phyloP scores from a whole-genome alignment of 2,329 filamentous ascomycete genomes.

The Colletotrichum higginsianum region DNA sequence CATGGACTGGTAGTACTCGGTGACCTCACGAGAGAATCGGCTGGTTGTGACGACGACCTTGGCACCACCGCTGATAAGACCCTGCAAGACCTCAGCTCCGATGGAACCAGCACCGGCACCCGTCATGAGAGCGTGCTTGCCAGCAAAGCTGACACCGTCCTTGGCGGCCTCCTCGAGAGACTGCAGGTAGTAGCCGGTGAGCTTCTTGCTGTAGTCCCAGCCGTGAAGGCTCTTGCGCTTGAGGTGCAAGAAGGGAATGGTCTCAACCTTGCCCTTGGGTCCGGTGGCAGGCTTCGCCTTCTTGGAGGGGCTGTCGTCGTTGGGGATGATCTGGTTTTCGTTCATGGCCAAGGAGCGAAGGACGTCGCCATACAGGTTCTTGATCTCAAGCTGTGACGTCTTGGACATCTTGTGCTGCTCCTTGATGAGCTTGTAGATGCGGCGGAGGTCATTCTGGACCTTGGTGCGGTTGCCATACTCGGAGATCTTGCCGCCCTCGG shows the following conservation, averaged over 20 bases:
- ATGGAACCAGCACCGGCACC: slow-evolving; percentile 98
- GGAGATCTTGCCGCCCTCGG: slow-evolving; percentile 96
- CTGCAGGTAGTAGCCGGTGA: slow-evolving; percentile 93
- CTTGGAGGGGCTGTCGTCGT: slow-evolving; percentile 73
- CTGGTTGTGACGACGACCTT: slow-evolving; percentile 98
- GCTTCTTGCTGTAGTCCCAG: slow-evolving; percentile 99
- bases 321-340: slow-evolving; percentile 95
- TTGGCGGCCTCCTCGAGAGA: slow-evolving; percentile 91
- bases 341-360: slow-evolving; percentile 97
- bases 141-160: slow-evolving; percentile 89
- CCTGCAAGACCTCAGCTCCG: slow-evolving; percentile 95
- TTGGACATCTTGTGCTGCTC: slow-evolving; percentile 99
- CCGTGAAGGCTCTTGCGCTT: slow-evolving; percentile 95
- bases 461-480: slow-evolving; percentile 99
- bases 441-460: slow-evolving; percentile 94
- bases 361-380: slow-evolving; percentile 93
- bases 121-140: slow-evolving; percentile 98
- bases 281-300: slow-evolving; percentile 68
- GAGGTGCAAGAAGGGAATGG: slow-evolving; percentile 96
- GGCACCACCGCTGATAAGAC: slow-evolving; percentile 94
- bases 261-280: slow-evolving; percentile 93
- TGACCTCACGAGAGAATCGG: slow-evolving; percentile 96
- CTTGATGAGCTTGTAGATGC: slow-evolving; percentile 98
- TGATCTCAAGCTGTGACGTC: slow-evolving; percentile 96
- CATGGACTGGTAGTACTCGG: slow-evolving; percentile 99